Base-by-base conservation (phyloP, 2,329 filamentous ascomycete species). In the Colletotrichum aenigma region DNA sequence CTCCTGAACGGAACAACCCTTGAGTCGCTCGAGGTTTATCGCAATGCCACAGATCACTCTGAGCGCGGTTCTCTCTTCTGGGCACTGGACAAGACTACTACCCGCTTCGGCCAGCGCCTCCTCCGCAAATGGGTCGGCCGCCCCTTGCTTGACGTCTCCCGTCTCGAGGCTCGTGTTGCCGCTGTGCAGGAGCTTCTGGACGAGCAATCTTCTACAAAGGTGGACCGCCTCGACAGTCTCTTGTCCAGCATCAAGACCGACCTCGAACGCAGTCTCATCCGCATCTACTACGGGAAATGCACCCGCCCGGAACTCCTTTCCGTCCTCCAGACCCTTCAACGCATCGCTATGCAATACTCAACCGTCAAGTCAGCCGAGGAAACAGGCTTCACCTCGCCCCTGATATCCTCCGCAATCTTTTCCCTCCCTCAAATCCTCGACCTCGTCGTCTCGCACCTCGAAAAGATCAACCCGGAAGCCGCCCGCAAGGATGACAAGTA, bases 211-310 rank as follows among this genome's bases (percentile, higher is more conserved):
- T 93, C 92, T 0, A 84, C 89, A 10, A 89, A 91, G 21, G 92
- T 96, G 6, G 95, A 97, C 79, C 93, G 94, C 77, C 85, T 98
- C 3, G 94, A 93, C 77, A 89, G 87, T 24, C 86, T 98, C 12
- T 89, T 99, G 2, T 87, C 89, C 30, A 93, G 90, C 75, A 93
- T 94, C 76, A 95, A 90, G 81, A 92, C 91, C 7, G 97, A 99
- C 81, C 91, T 99, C 7, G 97, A 99, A 85, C 96, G 97, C 79
- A 97, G 95, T 76, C 88, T 99, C 61, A 96, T 98, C 80, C 92
- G 97, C 60, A 98, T 99, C 75, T 99, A 98, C 87, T 99, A 99
- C 84, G 96, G 96, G 66, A 98, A 98, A 86, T 98, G 96, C 83
- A 94, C 95, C 1, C 93, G 97, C 0, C 94, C 96, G 0, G 97